Evolutionary conservation across 257 asterid genomes (phyloP), one percentile per base, ranked within the genome.

Genomic region (Ilex asprella): DNA sequence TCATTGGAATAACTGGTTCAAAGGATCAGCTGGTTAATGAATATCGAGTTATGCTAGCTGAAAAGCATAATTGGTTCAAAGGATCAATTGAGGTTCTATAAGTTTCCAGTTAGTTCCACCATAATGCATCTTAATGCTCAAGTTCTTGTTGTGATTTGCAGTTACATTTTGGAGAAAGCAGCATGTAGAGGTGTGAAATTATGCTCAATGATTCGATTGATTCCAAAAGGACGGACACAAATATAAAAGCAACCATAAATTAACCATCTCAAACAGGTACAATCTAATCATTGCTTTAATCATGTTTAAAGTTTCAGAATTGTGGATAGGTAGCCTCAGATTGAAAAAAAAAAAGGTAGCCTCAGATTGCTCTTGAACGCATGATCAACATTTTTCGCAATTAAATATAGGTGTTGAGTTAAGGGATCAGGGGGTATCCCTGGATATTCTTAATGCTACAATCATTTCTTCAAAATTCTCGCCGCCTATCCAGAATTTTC

Each of bases 401-500:
- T 69, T 75, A 56, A 64, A 53, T 72, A 73, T 79, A 80, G 86
- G 68, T 76, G 55, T 86, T 59, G 82, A 75, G 43, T 49, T 57
- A 30, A 76, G 73, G 70, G 87, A 85, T 73, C 69, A 70, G 44
- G 90, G 70, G 57, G 62, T 85, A 61, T 87, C 97, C 55, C 78
- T 89, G 46, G 86, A 83, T 60, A 76, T 73, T 75, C 79, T 92
- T 67, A 84, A 77, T 72, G 83, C 96, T 73, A 86, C 97, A 70
- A 89, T 92, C 62, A 80, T 92, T 68, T 92, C 99, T 3, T 79
- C 99, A 58, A 92, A 92, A 71, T 92, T 92, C 83, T 92, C 97
- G 99, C 99, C 99, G 72, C 88, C 97, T 56, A 92, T 92, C 84
- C 99, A 89, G 99, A n/a, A n/a, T n/a, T n/a, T n/a, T n/a, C n/a